Evolutionary conservation across 345 rosid genomes (phyloP), one percentile per base, ranked within the genome.

Genomic region (Pistacia vera): DNA sequence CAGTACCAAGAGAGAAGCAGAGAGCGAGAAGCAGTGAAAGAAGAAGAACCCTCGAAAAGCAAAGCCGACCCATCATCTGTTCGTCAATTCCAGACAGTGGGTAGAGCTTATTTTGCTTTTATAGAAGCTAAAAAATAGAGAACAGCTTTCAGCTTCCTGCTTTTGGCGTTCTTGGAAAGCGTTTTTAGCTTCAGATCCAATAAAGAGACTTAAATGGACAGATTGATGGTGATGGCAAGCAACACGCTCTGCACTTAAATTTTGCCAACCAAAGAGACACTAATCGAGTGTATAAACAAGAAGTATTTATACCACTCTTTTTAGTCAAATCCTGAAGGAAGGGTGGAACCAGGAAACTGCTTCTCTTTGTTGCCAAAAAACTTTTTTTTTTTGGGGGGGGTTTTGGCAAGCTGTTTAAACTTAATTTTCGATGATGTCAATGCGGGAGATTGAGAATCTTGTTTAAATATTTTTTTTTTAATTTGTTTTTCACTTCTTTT

Each of bases 1-100:
- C 48, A 38, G 8, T 78, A 83, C 91, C 91, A 30, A 63, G 84
- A 64, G 87, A 77, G 72, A 76, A 70, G 63, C 71, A 80, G 89
- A 82, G 73, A 52, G 73, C 16, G 70, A 90, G 73, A 71, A 85
- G 77, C 66, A 71, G 55, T n/a, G 82, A 69, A 75, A 80, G 58
- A 49, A 83, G 81, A 30, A 85, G 78, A 38, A 49, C 25, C 44
- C 41, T 80, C 63, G 72, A 61, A 60, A 75, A 81, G 46, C 62
- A 76, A 73, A 72, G 71, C 35, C 81, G 81, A 69, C 76, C 89
- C 88, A 85, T 82, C 77, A 65, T 73, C 81, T 68, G 75, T 71
- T 65, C 57, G 5, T 73, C 59, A 63, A 68, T 75, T 46, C 70
- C 55, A 46, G 70, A 72, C 81, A 84, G 78, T 63, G 87, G 88